Evolutionary conservation across 2,329 filamentous ascomycete species (phyloP), one percentile per base, ranked within the genome.

Genomic region (Camptophora hylomeconis): DNA sequence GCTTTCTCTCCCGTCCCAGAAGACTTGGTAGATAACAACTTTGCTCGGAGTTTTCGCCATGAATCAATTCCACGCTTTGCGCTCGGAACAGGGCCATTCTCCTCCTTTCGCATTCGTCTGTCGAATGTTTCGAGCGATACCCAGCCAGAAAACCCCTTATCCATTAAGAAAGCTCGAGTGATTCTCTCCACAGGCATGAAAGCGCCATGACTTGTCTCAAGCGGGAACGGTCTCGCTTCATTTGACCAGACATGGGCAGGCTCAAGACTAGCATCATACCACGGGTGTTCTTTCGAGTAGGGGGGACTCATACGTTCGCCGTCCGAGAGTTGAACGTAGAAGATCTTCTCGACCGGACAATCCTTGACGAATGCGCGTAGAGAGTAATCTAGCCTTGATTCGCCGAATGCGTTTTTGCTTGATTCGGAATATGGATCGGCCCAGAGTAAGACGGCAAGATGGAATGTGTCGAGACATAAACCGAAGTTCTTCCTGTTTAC

Each of bases 391-490:
- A 54, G 30, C 5, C 26, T 26, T 12, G 5, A 7, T 12, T 33
- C 17, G 1, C 31, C 37, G 18, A 26, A 28, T 5, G 37, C 23
- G 4, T 27, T 15, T 3, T 43, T 31, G 0, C 54, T 53, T 2
- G 39, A 42, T 0, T 22, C 3, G 2, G 36, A 28, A 12, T 40
- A 40, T 3, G 46, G 40, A 34, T 49, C 47, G 1, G 38, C 53
- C 52, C 51, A 57, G 5, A 56, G 15, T 21, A 45, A 45, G 0
- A 45, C 49, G 7, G 41, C 26, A 9, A 50, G 37, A 27, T 57
- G 54, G 32, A 54, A 57, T 0, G 35, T 54, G 30, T 57, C 53
- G 5, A 56, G 38, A 25, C 54, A 57, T 0, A 55, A 34, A 0
- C 53, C 52, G 24, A 57, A 58, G 26, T 57, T 57, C 0, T 36